Percentiles rank a stretch among this genome's conserved stretches.
Evolutionary conservation across 2,329 filamentous ascomycete species (phyloP).

Genomic region (Calonectria pseudoreteaudii): DNA sequence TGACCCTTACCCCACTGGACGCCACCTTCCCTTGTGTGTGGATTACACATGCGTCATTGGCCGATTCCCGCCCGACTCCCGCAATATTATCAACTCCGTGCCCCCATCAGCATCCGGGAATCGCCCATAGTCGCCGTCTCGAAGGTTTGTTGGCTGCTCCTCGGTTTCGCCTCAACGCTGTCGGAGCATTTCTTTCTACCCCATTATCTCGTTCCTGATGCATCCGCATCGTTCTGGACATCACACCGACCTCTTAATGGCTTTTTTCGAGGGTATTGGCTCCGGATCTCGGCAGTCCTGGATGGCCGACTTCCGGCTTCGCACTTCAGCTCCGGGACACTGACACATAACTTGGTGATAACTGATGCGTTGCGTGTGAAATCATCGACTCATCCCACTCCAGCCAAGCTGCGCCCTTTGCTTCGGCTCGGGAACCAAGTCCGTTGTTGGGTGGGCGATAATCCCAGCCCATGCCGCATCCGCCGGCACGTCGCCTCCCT

Average conservation of each 20-base stretch:
- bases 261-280: not conserved
- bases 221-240: not conserved
- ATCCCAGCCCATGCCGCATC: conserved; percentile 8
- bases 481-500: conserved; percentile 9
- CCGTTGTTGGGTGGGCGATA: conserved; percentile 7
- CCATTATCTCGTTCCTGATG: too few relatives aligned
- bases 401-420: not conserved
- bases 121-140: not conserved
- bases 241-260: not conserved
- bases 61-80: conserved; percentile 43
- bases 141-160: not conserved
- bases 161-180: not conserved
- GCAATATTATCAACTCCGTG: conserved; percentile 37
- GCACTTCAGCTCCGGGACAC: not conserved
- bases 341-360: conserved; percentile 27
- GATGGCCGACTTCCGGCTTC: conserved; percentile 27
- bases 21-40: not conserved
- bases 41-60: conserved; percentile 36
- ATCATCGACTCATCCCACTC: conserved; percentile 19
- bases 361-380: conserved; percentile 4
- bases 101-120: not conserved
- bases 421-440: not conserved
- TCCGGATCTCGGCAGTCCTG: conserved; percentile 25
- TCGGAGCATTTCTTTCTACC: not conserved
- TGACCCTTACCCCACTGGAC: conserved; percentile 11